Evolutionary conservation across 305 asterid genomes (phyloP).

Genomic region (Fraxinus xanthoxyloides): DNA sequence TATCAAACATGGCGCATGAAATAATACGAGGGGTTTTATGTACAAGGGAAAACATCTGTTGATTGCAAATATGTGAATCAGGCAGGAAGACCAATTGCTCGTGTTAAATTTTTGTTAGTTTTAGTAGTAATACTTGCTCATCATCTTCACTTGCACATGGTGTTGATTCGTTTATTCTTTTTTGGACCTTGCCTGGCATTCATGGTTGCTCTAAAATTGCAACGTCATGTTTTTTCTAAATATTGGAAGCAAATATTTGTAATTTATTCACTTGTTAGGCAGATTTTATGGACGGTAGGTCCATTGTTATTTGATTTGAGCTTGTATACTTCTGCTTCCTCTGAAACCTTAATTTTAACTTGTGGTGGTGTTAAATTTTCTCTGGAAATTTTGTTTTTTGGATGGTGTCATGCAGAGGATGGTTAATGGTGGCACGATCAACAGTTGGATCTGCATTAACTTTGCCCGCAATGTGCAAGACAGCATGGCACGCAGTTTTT

Average conservation of each 20-base stretch:
- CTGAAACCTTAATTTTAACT: background rate
- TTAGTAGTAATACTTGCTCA: background rate
- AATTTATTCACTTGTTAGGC: background rate
- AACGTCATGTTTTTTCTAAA: background rate
- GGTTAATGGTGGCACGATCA: slow-evolving; percentile 66
- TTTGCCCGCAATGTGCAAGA: slow-evolving; percentile 77
- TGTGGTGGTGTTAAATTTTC: background rate
- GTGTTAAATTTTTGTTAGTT: background rate
- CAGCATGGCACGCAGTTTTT: slow-evolving; percentile 50
- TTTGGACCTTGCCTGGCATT: background rate
- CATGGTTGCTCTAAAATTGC: background rate
- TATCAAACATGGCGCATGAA: background rate
- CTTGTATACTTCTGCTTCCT: background rate
- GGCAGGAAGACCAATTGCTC: background rate
- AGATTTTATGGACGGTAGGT: background rate
- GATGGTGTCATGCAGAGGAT: slow-evolving; percentile 33
- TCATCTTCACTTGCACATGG: background rate
- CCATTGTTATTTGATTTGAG: background rate
- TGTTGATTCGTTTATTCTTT: background rate
- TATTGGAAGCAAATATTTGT: background rate
- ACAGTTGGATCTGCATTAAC: slow-evolving; percentile 74
- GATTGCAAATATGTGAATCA: background rate
- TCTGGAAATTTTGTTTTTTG: background rate
- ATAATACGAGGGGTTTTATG: background rate
- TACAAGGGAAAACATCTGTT: background rate